Base-by-base conservation (phyloP, 306 rosid genomes). In the Elaeagnus macrophylla region DNA sequence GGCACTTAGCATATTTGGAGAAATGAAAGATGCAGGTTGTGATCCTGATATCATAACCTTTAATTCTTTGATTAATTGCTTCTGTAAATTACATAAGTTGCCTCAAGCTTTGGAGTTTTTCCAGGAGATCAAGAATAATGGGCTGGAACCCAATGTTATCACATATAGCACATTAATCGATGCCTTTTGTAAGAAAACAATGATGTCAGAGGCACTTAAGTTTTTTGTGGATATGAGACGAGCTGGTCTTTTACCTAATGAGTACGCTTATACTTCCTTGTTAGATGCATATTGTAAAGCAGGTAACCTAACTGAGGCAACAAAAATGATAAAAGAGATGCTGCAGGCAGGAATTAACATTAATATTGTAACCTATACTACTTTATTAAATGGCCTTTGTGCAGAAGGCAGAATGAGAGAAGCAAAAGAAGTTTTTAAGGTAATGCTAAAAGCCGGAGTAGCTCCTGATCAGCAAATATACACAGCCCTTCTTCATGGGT, bases 131-230 rank as follows among this genome's bases (percentile, higher is more conserved):
- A 84, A 65, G 83, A 69, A 53, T 42, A 61, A 59, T 41, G 79
- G 77, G 56, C 65, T 83, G 82, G 79, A 67, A 64, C 93, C 83
- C 12, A 83, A 81, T 80, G 97, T 82, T 43, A 77, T 91, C 53
- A 91, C 97, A n/a, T 91, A 84, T 54, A 91, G 85, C 77, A 84
- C 94, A 9, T 53, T 91, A 65, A 71, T 91, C 60, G 97, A 91
- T 69, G 88, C 96, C 43, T 91, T 91, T 72, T 86, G 97, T 75
- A 83, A 90, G 72, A 85, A 79, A 53, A 94, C 93, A 37, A 80
- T 91, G 93, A 68, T 80, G 90, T 76, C 68, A 68, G 83, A 76
- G 73, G 96, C 89, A 18, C 71, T 78, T 41, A 86, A 82, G 54
- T 77, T 86, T 76, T 86, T 80, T 42, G 82, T 86, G 52, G 91